These are phyloP conservation scores for Calcarisporium arbuscula DNA, from an alignment of 2,329 filamentous ascomycete genomes.

Conservation along the genomic window DNA sequence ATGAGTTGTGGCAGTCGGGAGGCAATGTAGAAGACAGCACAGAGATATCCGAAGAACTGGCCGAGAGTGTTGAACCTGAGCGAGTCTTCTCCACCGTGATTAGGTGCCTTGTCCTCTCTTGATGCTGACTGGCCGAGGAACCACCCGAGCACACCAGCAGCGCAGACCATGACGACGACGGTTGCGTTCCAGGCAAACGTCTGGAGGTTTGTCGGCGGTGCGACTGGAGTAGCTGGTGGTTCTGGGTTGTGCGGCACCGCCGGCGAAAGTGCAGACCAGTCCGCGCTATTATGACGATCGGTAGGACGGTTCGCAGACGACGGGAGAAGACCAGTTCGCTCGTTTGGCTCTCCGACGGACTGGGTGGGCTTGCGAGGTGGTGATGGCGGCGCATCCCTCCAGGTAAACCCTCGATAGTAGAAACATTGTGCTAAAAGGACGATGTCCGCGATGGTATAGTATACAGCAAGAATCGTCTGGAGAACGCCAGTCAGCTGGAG, in stretches of 20 bases:
- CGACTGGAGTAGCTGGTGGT: conserved; percentile 36
- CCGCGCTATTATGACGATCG: conserved; percentile 45
- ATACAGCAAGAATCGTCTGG: conserved; percentile 80
- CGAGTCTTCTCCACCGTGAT: conserved; percentile 35
- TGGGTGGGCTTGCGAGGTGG: conserved; percentile 33
- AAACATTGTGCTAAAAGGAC: conserved; percentile 87
- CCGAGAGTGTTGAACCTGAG: conserved; percentile 70
- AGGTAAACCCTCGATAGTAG: conserved; percentile 85
- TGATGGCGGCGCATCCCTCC: conserved; percentile 46
- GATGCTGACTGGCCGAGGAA: conserved; percentile 49
- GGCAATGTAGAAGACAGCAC: conserved; percentile 81
- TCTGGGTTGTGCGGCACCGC: conserved; percentile 66
- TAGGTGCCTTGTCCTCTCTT: conserved; percentile 31
- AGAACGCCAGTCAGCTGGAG: not conserved
- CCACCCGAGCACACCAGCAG: conserved; percentile 81
- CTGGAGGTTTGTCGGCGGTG: conserved; percentile 47
- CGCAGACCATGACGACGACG: conserved; percentile 74
- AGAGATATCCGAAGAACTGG: conserved; percentile 90
- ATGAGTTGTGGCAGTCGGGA: conserved; percentile 85
- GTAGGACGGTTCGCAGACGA: conserved; percentile 32
- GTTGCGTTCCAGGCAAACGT: conserved; percentile 65
- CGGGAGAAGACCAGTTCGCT: conserved; percentile 46
- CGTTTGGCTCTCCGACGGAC: conserved; percentile 39
- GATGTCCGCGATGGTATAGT: conserved; percentile 88
- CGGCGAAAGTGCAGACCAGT: conserved; percentile 66